These are phyloP conservation scores for Poteriospumella lacustris DNA, from an alignment of 108 stramenopile genomes.

Conservation along the genomic window DNA sequence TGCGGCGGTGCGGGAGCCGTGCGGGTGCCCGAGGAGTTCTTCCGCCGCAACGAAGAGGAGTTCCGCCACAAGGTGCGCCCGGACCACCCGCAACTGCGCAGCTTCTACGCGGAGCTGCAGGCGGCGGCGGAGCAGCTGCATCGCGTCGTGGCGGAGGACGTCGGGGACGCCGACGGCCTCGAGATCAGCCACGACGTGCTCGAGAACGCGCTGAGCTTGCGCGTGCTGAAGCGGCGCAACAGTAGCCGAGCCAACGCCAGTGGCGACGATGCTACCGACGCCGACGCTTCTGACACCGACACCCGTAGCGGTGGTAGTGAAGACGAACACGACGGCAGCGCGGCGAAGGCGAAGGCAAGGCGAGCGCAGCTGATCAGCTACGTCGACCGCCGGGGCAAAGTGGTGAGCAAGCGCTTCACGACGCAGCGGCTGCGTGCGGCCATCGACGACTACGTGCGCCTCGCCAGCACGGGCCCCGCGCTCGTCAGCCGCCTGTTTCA, in stretches of 20 bases:
- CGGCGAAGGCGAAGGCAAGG: background rate
- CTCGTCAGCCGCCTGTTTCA: background rate
- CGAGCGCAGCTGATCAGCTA: slow-evolving; percentile 67
- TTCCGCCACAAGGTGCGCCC: slow-evolving; percentile 2
- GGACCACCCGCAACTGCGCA: background rate
- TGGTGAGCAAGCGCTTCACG: slow-evolving; percentile 66
- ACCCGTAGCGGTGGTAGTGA: background rate
- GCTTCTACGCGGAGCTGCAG: background rate
- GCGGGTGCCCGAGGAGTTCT: slow-evolving; percentile 30
- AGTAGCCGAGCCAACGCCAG: background rate
- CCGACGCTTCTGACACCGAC: background rate
- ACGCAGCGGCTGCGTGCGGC: slow-evolving; percentile 69
- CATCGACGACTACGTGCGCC: slow-evolving; percentile 65
- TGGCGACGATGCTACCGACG: background rate
- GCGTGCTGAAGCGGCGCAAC: too few relatives aligned
- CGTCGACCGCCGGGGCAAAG: slow-evolving; percentile 75
- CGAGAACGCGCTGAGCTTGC: slow-evolving; percentile 78
- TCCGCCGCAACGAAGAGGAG: slow-evolving; percentile 28
- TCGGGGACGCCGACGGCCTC: slow-evolving; percentile 15
- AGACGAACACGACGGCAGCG: slow-evolving; percentile 12
- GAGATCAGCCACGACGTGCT: slow-evolving; percentile 57
- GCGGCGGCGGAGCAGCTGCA: slow-evolving; percentile 30
- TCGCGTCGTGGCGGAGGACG: slow-evolving; percentile 32
- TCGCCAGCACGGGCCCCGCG: slow-evolving; percentile 38
- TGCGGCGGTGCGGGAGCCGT: too few relatives aligned